These are phyloP conservation scores for Phytophthora pistaciae DNA, from an alignment of 352 stramenopile species.

Conservation along the genomic window DNA sequence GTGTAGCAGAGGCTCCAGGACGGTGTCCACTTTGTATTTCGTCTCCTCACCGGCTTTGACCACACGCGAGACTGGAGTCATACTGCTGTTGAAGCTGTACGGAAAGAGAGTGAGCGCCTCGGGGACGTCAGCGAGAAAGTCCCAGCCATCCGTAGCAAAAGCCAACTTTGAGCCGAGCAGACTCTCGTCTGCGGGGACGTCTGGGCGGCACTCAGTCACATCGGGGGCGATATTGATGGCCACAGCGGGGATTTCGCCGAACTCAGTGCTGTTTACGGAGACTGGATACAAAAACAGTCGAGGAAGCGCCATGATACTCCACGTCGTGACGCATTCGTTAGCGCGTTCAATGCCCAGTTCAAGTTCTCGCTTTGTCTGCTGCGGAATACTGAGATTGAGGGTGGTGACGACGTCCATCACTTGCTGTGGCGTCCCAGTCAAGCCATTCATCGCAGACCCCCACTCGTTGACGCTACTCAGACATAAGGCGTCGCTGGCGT, in stretches of 20 bases:
- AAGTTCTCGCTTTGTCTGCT: slow-evolving; percentile 26
- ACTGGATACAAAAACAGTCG: slow-evolving; percentile 33
- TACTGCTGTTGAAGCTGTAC: slow-evolving; percentile 34
- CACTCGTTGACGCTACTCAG: slow-evolving; percentile 31
- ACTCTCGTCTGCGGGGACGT: slow-evolving; percentile 16
- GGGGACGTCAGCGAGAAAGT: slow-evolving; percentile 34
- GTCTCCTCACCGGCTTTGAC: slow-evolving; percentile 16
- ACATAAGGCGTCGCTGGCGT: slow-evolving; percentile 25
- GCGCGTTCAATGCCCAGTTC: slow-evolving; percentile 21
- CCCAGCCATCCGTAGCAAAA: slow-evolving; percentile 16
- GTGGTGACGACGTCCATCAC: slow-evolving; percentile 24
- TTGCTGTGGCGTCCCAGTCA: slow-evolving; percentile 25
- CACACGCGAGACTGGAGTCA: slow-evolving; percentile 17
- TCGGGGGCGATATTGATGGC: slow-evolving; percentile 34
- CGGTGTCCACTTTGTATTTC: slow-evolving; percentile 7
- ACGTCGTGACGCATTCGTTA: slow-evolving; percentile 26
- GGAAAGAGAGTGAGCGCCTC: slow-evolving; percentile 34
- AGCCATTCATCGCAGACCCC: slow-evolving; percentile 24
- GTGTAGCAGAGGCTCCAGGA: slow-evolving; percentile 25
- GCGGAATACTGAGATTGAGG: slow-evolving; percentile 27
- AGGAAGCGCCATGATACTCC: slow-evolving; percentile 32
- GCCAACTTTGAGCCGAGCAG: slow-evolving; percentile 20
- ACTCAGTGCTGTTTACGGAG: slow-evolving; percentile 17
- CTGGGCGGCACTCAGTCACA: slow-evolving; percentile 16
- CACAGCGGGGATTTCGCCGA: slow-evolving; percentile 25